Percentiles rank a stretch among this genome's conserved stretches.
Conservation (phyloP, 495 filamentous ascomycete species). For the Penicillium mononematosum region DNA sequence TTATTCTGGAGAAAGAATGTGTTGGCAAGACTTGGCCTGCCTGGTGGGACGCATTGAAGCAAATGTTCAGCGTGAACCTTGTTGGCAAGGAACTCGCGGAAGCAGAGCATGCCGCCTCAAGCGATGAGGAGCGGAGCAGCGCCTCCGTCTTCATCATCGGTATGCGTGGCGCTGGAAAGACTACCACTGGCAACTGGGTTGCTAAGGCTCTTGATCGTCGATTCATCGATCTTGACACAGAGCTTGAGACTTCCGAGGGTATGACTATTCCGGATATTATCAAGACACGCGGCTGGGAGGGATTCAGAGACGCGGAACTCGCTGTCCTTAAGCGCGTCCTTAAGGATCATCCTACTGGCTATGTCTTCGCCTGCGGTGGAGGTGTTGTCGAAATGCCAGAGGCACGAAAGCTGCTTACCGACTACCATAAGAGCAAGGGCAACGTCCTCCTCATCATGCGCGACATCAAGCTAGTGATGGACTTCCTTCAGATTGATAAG, state of each 20-base stretch:
- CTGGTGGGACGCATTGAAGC: constrained; percentile 90
- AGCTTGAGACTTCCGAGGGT: constrained; percentile 70
- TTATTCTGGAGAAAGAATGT: constrained; percentile 87
- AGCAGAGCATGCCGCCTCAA: constrained; percentile 30
- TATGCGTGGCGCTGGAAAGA: constrained; percentile 97
- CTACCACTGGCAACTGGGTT: constrained; percentile 86
- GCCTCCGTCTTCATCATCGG: constrained; percentile 89
- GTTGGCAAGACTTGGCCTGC: constrained; percentile 99
- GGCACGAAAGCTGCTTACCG: constrained; percentile 70
- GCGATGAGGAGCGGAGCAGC: constrained; percentile 35
- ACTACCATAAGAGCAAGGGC: constrained; percentile 78
- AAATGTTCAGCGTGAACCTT: constrained; percentile 70
- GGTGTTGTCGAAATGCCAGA: constrained; percentile 87
- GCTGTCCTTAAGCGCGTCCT: constrained; percentile 69
- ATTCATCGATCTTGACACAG: constrained; percentile 82
- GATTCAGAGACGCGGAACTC: constrained; percentile 80
- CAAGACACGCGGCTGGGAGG: constrained; percentile 76
- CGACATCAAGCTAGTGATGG: constrained; percentile 83
- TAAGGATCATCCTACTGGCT: constrained; percentile 67
- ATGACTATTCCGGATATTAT: constrained; percentile 86
- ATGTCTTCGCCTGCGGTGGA: constrained; percentile 92
- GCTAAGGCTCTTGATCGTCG: constrained; percentile 69
- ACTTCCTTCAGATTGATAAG: constrained; percentile 86
- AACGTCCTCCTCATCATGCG: constrained; percentile 85
- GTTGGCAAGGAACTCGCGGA: constrained; percentile 66